These are phyloP conservation scores for Vanderwaltozyma yarrowii DNA, from an alignment of 805 yeast genomes.

Conservation along the genomic window DNA sequence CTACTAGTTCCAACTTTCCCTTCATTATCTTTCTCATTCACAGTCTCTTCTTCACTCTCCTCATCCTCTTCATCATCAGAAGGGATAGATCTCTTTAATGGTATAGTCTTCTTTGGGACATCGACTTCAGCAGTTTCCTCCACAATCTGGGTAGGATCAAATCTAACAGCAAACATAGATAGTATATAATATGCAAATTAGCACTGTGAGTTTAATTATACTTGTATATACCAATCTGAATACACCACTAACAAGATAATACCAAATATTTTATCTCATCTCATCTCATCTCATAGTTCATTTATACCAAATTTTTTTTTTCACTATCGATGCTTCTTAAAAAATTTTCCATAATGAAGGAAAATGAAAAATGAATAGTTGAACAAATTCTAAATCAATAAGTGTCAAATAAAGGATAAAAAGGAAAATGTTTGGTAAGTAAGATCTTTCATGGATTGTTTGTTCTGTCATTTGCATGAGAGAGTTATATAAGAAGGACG, in stretches of 20 bases:
- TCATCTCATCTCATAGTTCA: conserved; percentile 1
- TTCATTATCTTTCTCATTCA: conserved; percentile 13
- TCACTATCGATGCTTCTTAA: neutral
- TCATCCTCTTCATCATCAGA: conserved; percentile 3
- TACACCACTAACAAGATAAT: too few relatives aligned
- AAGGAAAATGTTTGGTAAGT: too few relatives aligned
- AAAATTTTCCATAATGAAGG: conserved; percentile 3
- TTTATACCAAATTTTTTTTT: neutral
- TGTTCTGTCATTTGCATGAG: too few relatives aligned
- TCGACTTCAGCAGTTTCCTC: neutral
- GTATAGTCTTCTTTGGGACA: conserved; percentile 9
- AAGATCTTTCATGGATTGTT: too few relatives aligned
- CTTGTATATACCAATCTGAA: too few relatives aligned
- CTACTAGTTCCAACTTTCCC: neutral
- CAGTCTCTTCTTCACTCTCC: conserved; percentile 8
- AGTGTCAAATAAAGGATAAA: neutral
- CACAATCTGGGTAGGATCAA: conserved; percentile 38
- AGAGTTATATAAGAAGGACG: too few relatives aligned
- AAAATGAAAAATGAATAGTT: neutral
- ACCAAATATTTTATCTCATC: too few relatives aligned
- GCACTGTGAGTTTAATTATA: too few relatives aligned
- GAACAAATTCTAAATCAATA: neutral
- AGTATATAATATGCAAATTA: too few relatives aligned
- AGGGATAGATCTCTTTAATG: conserved; percentile 17
- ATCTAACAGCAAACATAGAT: conserved; percentile 57